These are phyloP conservation scores for Bassia scoparia DNA, from an alignment of 148 eudicot genomes.

Conservation along the genomic window DNA sequence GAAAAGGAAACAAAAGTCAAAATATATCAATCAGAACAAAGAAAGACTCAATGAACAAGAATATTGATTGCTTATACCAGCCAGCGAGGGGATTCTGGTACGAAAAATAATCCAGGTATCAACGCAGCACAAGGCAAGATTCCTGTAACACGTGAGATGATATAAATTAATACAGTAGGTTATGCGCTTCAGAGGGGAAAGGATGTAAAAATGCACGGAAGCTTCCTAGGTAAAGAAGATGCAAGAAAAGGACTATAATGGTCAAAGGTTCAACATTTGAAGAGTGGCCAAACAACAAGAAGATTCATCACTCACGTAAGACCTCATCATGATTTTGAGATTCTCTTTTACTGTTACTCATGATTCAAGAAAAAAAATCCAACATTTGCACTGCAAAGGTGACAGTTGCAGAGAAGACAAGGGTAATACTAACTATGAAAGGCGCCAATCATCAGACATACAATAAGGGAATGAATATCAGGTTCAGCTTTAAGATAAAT, in stretches of 20 bases:
- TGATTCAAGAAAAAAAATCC: neutral
- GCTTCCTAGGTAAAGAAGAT: neutral
- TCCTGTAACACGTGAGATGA: constrained; percentile 40
- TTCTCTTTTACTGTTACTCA: neutral
- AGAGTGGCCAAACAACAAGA: neutral
- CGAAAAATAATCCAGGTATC: constrained; percentile 90
- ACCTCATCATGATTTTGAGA: neutral
- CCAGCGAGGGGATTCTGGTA: constrained; percentile 99
- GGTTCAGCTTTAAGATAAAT: neutral
- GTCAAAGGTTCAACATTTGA: neutral
- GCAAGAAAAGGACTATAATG: neutral
- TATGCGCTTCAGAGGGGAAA: neutral
- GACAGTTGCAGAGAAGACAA: neutral
- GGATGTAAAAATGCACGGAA: neutral
- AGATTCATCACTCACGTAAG: neutral
- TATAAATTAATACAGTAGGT: too few species aligned
- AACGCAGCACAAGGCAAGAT: constrained; percentile 61
- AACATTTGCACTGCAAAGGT: neutral
- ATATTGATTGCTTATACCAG: constrained; percentile 49
- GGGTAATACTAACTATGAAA: neutral
- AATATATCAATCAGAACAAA: neutral
- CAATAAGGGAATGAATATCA: neutral
- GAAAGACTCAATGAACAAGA: neutral
- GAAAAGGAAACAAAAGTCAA: constrained; percentile 11
- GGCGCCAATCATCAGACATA: neutral